Evolutionary conservation across 1,284 basidiomycete genomes (phyloP), one percentile per base, ranked within the genome.

Genomic region (Fomitopsis betulina): DNA sequence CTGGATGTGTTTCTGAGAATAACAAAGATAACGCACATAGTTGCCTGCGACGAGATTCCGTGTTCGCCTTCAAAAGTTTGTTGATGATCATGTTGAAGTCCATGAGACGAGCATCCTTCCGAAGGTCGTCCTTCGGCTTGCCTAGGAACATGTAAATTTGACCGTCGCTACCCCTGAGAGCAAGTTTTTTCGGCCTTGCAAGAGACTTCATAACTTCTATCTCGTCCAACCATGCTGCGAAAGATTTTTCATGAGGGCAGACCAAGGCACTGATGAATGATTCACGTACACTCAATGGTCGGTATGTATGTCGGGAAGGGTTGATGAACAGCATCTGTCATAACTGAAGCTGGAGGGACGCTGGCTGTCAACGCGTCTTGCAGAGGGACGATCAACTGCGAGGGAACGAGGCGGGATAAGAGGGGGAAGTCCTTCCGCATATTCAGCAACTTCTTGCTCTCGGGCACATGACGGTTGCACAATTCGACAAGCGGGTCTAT

Each of bases 1-100:
- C 13, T 15, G 39, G 49, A 50, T 57, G 42, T 21, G 39, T 32
- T 35, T 45, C 37, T 15, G 12, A 7, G 45, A 23, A n/a, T 32
- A 45, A 23, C 4, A 17, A 38, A 21, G 25, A 19, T 23, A 12
- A 80, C 89, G 65, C 70, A 94, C 94, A 88, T 47, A 97, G 83
- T 66, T 94, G 90, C 27, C 96, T 81, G 59, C 91, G 80, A 69
- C 97, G 88, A 35, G 96, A 94, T 58, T 98, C 94, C 0, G 95
- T 94, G 66, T 95, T 94, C 21, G 92, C 89, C 69, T 96, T 96
- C 57, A 99, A 80, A 15, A 99, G 76, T 72, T 98, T 98, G 77
- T 99, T 99, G 77, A 99, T 96, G 77, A 99, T 96, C 3, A 93
- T 85, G 68, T 98, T 96, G 73, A 99, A 94, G 71, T 99, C 97